Conservation (phyloP, 2,329 filamentous ascomycete genomes). For the Cladophialophora immunda region DNA sequence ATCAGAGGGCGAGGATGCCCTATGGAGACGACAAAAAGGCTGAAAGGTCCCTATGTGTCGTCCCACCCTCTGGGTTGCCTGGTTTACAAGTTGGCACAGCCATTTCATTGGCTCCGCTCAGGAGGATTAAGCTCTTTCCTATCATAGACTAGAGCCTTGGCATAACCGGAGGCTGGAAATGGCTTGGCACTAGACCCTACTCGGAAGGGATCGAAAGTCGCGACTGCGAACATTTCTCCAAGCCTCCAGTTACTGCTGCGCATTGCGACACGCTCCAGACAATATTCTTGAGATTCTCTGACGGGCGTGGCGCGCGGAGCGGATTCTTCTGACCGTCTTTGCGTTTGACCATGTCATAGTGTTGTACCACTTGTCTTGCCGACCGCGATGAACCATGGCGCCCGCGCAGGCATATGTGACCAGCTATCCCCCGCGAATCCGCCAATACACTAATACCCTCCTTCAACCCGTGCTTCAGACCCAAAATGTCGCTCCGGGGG, state of each 20-base stretch:
- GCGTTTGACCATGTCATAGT: slow-evolving; percentile 29
- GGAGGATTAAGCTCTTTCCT: not conserved
- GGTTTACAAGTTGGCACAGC: too few relatives aligned
- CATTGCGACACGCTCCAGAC: not conserved
- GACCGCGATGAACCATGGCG: slow-evolving; percentile 48
- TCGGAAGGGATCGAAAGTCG: slow-evolving; percentile 5
- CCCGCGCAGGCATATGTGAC: slow-evolving; percentile 88
- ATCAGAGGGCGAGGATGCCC: too few relatives aligned
- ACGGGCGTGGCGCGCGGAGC: not conserved
- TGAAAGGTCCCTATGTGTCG: too few relatives aligned
- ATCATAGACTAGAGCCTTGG: not conserved
- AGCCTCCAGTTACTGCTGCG: not conserved
- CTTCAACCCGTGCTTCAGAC: slow-evolving; percentile 82
- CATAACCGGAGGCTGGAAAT: not conserved
- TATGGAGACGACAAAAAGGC: too few relatives aligned
- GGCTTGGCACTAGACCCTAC: slow-evolving; percentile 5
- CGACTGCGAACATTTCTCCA: slow-evolving; percentile 5
- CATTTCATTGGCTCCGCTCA: not conserved
- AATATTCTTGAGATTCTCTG: not conserved
- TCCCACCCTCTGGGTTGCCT: too few relatives aligned
- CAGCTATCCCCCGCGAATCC: slow-evolving; percentile 88
- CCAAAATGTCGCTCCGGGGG: slow-evolving; percentile 70
- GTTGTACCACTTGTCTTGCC: not conserved
- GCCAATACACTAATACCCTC: slow-evolving; percentile 89
- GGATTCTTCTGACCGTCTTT: not conserved